Evolutionary conservation across 176 grass and related monocot genomes (phyloP).

Genomic region (Musa beccarii): DNA sequence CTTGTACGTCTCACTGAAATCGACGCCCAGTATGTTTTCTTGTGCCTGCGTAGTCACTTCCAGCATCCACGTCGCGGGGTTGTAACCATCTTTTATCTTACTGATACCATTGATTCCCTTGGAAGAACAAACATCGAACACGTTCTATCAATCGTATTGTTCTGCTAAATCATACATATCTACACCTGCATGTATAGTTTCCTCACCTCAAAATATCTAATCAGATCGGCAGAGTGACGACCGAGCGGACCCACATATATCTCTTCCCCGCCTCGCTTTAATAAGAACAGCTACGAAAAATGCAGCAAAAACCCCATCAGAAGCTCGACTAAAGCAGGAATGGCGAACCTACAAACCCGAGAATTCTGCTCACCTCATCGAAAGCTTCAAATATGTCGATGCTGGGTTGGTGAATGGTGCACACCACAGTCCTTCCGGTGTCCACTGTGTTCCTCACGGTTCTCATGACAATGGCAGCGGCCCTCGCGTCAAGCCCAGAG

Average conservation of each 20-base stretch:
- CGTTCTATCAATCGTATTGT: no score
- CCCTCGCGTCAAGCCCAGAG: conserved; percentile 74
- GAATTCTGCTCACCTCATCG: conserved; percentile 50
- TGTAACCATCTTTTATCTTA: conserved; percentile 77
- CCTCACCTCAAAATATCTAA: conserved; percentile 67
- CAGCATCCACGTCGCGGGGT: conserved; percentile 89
- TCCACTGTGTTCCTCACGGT: conserved; percentile 75
- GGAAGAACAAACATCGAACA: neutral
- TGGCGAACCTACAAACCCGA: neutral
- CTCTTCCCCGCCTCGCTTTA: conserved; percentile 78
- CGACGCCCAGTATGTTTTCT: conserved; percentile 39
- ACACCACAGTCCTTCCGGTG: conserved; percentile 66
- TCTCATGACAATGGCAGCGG: conserved; percentile 86
- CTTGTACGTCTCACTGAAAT: conserved; percentile 54
- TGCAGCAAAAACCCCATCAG: neutral
- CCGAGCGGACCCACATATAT: conserved; percentile 78
- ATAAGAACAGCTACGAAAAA: conserved; percentile 50
- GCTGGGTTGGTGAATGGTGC: conserved; percentile 77
- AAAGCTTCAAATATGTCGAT: conserved; percentile 90
- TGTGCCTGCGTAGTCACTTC: conserved; percentile 50
- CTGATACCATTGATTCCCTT: conserved; percentile 54
- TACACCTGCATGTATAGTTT: neutral
- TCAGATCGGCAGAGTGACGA: conserved; percentile 45
- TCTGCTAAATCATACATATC: no score
- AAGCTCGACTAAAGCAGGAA: no score